phyloP scores from a whole-genome alignment of 495 filamentous ascomycete genomes.

The Penicillium taxi region DNA sequence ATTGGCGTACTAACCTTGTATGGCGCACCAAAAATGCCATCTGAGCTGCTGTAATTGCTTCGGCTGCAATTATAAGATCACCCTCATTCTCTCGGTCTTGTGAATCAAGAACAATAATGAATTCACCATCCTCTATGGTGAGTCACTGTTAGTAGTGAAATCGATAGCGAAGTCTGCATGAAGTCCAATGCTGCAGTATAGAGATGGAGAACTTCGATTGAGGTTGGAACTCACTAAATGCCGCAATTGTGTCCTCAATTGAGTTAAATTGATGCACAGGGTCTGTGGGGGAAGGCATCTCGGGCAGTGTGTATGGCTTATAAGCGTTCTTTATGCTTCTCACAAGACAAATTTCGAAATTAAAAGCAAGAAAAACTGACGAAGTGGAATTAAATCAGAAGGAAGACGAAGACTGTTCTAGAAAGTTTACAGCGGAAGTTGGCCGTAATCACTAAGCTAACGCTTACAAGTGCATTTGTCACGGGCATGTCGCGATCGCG shows the following conservation, averaged over 20 bases:
- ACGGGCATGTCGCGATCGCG: constrained; percentile 21
- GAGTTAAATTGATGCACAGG: constrained; percentile 55
- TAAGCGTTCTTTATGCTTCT: constrained; percentile 16
- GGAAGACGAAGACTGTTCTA: constrained; percentile 6
- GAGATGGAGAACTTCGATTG: not conserved
- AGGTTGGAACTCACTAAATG: constrained; percentile 61
- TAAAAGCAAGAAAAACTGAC: not conserved
- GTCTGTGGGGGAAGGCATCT: constrained; percentile 34
- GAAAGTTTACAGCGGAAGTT: constrained; percentile 5
- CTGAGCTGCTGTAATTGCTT: constrained; percentile 75
- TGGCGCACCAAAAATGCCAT: constrained; percentile 94
- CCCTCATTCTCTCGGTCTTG: constrained; percentile 92
- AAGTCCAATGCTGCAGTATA: not conserved
- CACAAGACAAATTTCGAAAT: constrained; percentile 10
- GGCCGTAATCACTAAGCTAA: constrained; percentile 16
- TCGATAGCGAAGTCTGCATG: constrained; percentile 2
- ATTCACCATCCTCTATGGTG: constrained; percentile 69
- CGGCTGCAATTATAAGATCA: constrained; percentile 90
- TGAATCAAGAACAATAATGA: constrained; percentile 91
- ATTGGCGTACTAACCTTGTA: constrained; percentile 43
- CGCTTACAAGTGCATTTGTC: constrained; percentile 25
- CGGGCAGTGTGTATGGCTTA: constrained; percentile 6
- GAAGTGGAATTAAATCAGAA: not conserved
- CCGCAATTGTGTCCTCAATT: constrained; percentile 75
- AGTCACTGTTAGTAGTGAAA: constrained; percentile 12